Conservation (phyloP, 495 filamentous ascomycete species). For the Aspergillus ellipticus region DNA sequence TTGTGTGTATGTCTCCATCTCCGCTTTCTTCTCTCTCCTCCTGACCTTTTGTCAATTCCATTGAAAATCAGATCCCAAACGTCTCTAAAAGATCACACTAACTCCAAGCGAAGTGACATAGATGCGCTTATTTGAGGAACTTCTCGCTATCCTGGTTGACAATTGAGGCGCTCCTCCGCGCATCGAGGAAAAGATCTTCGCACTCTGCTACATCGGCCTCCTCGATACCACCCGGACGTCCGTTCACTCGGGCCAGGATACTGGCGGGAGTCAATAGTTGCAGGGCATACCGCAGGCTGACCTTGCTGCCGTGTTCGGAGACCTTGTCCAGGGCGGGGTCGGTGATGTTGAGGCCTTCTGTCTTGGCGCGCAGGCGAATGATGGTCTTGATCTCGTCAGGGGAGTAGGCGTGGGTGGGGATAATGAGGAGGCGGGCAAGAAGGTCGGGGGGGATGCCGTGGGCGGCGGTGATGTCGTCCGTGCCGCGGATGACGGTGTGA, state of each 20-base stretch:
- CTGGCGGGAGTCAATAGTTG: conserved; percentile 87
- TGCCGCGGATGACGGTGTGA: conserved; percentile 81
- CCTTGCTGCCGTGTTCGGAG: conserved; percentile 75
- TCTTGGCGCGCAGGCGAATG: conserved; percentile 73
- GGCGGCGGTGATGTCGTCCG: conserved; percentile 75
- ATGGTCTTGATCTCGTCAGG: conserved; percentile 86
- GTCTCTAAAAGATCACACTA: not conserved
- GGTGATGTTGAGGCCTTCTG: conserved; percentile 74
- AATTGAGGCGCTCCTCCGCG: conserved; percentile 72
- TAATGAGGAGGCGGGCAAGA: conserved; percentile 86
- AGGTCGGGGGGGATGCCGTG: conserved; percentile 94
- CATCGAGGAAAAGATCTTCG: conserved; percentile 86
- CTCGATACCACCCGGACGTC: conserved; percentile 67
- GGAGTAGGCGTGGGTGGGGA: conserved; percentile 84
- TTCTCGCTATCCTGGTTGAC: conserved; percentile 60
- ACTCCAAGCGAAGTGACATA: not conserved
- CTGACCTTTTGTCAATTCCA: not conserved
- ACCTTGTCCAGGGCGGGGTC: conserved; percentile 83
- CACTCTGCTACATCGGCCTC: conserved; percentile 82
- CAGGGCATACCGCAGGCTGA: conserved; percentile 87
- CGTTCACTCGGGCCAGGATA: conserved; percentile 66
- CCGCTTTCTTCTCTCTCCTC: not conserved
- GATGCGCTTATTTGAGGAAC: conserved; percentile 43
- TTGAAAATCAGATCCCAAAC: not conserved
- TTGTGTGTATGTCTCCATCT: conserved; percentile 7